Evolutionary conservation across 176 grass and related monocot species (phyloP), one percentile per base, ranked within the genome.

Genomic region (Aegilops tauschii): DNA sequence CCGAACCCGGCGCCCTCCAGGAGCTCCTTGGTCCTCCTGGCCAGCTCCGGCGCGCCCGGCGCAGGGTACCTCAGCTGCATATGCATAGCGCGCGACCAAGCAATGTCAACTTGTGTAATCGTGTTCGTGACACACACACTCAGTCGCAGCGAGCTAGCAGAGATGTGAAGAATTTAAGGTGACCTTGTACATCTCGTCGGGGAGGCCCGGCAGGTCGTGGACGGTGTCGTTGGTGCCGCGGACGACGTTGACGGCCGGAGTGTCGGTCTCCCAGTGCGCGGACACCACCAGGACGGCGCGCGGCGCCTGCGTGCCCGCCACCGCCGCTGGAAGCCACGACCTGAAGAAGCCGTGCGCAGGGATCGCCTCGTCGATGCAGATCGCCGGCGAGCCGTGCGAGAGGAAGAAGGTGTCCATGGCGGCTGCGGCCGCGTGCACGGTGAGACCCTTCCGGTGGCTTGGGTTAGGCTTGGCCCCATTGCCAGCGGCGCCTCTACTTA

Each of bases 371-470:
- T 96, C 92, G 71, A 91, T 90, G 54, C 92, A 73, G 10, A 98
- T 76, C 45, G 65, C 90, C 18, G 94, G 90, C 54, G 96, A 89
- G 9, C 93, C 93, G 68, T 95, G 96, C 10, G 93, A 98, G 2
- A 98, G 13, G 90, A 88, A 98, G 90, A 94, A 96, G 27, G 93
- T 98, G 59, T 95, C 90, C 93, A 95, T 95, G 61, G 56, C 28
- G 16, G 1, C 74, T 12, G 16, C 17, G 73, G 42, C 14, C 17
- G 25, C 47, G 20, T 9, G 3, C 17, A 14, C 28, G 72, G 8
- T 18, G 12, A 37, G 37, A 27, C 12, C n/a, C 12, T 40, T 18
- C 44, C 29, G 14, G 14, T 29, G 40, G 12, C 12, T 29, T 50
- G 73, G 44, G 14, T 30, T 50, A 7, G 72, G 25, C 27, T 76